phyloP scores from a whole-genome alignment of 2,329 filamentous ascomycete species.

The Phyllosticta citriasiana region DNA sequence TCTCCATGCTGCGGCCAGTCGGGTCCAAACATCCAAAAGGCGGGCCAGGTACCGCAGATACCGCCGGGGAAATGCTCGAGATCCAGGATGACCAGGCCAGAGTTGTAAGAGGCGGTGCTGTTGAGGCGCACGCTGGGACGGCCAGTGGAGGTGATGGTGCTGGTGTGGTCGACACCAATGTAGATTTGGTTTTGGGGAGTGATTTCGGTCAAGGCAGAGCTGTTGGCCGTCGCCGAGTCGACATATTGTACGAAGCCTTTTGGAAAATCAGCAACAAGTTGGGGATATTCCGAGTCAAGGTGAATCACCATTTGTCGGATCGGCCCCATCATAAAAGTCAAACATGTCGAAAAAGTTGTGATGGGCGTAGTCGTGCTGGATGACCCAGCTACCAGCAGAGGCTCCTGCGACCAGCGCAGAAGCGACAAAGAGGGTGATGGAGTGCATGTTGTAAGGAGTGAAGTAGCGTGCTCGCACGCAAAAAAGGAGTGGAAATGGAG shows the following conservation, averaged over 20 bases:
- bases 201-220: constrained; percentile 31
- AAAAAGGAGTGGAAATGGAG: not conserved
- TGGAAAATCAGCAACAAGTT: constrained; percentile 14
- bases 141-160: constrained; percentile 27
- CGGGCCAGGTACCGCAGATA: constrained; percentile 38
- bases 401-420: constrained; percentile 22
- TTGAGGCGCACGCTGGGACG: constrained; percentile 38
- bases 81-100: constrained; percentile 40
- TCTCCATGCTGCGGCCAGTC: constrained; percentile 34
- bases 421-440: constrained; percentile 24
- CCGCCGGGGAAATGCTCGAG: constrained; percentile 42
- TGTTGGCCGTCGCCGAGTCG: constrained; percentile 26
- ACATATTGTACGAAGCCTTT: constrained; percentile 33
- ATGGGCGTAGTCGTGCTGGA: constrained; percentile 14
- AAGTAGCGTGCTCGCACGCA: constrained; percentile 1
- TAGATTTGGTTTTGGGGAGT: constrained; percentile 26
- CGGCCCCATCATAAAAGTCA: constrained; percentile 26
- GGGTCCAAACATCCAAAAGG: constrained; percentile 32
- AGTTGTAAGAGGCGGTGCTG: constrained; percentile 37
- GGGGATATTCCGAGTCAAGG: constrained; percentile 11
- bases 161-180: constrained; percentile 37
- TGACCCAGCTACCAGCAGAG: constrained; percentile 26
- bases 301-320: constrained; percentile 34
- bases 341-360: constrained; percentile 28
- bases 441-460: constrained; percentile 19